These are phyloP conservation scores for Spergularia bocconei DNA, from an alignment of 148 eudicot genomes.

Conservation along the genomic window DNA sequence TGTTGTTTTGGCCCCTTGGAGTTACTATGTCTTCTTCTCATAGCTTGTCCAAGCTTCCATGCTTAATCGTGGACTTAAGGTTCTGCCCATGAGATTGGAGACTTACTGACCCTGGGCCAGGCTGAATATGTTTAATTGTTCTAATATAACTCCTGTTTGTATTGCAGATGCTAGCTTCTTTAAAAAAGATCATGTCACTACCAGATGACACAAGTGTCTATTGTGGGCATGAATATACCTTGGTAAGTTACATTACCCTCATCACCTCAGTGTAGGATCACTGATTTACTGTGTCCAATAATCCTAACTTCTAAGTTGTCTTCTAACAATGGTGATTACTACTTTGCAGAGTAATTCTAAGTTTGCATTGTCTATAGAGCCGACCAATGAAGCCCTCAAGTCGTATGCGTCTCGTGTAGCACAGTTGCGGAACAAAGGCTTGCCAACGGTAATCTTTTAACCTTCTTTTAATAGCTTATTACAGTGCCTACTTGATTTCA, in stretches of 20 bases:
- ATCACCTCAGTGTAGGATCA: background rate
- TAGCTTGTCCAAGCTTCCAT: background rate
- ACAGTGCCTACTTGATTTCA: background rate
- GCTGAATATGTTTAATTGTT: background rate
- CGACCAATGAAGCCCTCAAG: constrained; percentile 62
- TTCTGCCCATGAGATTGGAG: background rate
- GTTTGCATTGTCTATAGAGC: constrained; percentile 87
- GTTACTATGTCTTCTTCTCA: background rate
- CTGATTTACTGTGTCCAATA: constrained; percentile 1
- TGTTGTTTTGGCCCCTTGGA: background rate
- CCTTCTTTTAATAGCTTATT: background rate
- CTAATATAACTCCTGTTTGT: background rate
- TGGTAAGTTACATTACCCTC: constrained; percentile 43
- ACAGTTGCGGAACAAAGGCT: constrained; percentile 62
- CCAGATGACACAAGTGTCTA: constrained; percentile 81
- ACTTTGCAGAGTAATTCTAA: constrained; percentile 79
- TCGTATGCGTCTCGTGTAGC: constrained; percentile 64
- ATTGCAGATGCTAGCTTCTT: constrained; percentile 69
- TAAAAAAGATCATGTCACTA: constrained; percentile 57
- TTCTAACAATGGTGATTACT: constrained; percentile 11
- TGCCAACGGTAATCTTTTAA: constrained; percentile 68
- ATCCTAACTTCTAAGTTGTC: background rate
- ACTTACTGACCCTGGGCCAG: background rate
- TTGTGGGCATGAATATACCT: constrained; percentile 90
- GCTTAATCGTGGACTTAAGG: background rate